Evolutionary conservation across 345 rosid species (phyloP).

Genomic region (Lepidium aucheri): DNA sequence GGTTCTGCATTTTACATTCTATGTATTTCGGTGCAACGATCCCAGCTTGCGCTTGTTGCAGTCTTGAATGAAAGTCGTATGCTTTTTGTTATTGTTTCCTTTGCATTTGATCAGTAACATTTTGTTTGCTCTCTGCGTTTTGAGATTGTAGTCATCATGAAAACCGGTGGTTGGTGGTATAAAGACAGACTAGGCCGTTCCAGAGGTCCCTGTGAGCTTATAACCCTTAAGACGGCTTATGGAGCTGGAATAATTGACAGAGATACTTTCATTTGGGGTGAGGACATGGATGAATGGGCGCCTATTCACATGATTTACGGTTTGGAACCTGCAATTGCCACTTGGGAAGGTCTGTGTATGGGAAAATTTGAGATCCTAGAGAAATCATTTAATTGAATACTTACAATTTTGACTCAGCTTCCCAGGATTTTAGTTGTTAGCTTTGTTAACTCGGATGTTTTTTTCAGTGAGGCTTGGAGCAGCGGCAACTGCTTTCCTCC

Average conservation of each 20-base stretch:
- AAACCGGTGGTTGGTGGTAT: slow-evolving; percentile 72
- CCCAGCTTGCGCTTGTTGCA: neutral
- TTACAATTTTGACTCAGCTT: neutral
- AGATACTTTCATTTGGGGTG: slow-evolving; percentile 90
- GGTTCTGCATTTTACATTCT: neutral
- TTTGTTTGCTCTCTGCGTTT: neutral
- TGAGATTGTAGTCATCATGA: slow-evolving; percentile 61
- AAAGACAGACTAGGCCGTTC: slow-evolving; percentile 92
- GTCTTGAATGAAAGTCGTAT: neutral
- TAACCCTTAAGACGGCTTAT: slow-evolving; percentile 85
- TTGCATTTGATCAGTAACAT: neutral
- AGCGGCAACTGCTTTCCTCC: slow-evolving; percentile 70
- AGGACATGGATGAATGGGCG: slow-evolving; percentile 94
- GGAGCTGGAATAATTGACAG: slow-evolving; percentile 85
- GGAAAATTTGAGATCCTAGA: neutral
- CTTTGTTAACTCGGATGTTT: neutral
- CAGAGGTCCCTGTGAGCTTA: slow-evolving; percentile 82
- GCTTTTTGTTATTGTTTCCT: neutral
- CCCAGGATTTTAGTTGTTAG: neutral
- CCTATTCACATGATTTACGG: slow-evolving; percentile 95
- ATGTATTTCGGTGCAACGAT: neutral
- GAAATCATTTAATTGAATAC: neutral
- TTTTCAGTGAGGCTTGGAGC: slow-evolving; percentile 83
- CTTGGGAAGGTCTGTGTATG: slow-evolving; percentile 78
- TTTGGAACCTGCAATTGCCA: slow-evolving; percentile 83